Evolutionary conservation across 345 rosid genomes (phyloP), one percentile per base, ranked within the genome.

Genomic region (Populus ilicifolia): DNA sequence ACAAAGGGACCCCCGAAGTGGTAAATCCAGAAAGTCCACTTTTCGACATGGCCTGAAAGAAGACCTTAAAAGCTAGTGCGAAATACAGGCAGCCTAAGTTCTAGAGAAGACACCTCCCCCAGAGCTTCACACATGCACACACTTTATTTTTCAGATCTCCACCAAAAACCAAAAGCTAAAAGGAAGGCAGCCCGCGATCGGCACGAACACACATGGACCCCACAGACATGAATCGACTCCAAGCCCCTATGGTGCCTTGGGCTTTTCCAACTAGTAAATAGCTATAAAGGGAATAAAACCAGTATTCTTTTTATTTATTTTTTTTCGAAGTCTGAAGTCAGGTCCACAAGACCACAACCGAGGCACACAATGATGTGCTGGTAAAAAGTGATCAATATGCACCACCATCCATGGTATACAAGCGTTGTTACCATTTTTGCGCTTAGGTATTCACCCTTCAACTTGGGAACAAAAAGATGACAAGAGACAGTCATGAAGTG

Each of bases 401-500:
- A 70, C 62, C 82, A 80, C 83, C 80, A 77, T 33, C 70, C 23
- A 77, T 33, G 80, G 77, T 69, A 72, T 75, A 20, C 52, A 69
- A 65, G 48, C 10, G 36, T 67, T 48, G 75, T 43, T 59, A 43
- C 35, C 52, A 71, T 74, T 30, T 43, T 44, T 6, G 48, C 70
- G 64, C 46, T 56, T n/a, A 65, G 20, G 46, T 52, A 70, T 23
- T 27, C 50, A 68, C 75, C 84, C 84, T 72, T 82, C 77, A 71
- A 69, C 69, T 80, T 73, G 83, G 84, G 87, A 86, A 81, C 86
- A 86, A 33, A 48, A 72, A 83, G 50, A 79, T 11, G 82, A 83
- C 83, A 82, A 81, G 77, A 84, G 50, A 35, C 35, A 62, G 44
- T n/a, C 65, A 72, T 56, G 80, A 74, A 76, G 79, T 72, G 67